Evolutionary conservation across 176 grass and related monocot species (phyloP), one percentile per base, ranked within the genome.

Genomic region (Bonia amplexicaulis): DNA sequence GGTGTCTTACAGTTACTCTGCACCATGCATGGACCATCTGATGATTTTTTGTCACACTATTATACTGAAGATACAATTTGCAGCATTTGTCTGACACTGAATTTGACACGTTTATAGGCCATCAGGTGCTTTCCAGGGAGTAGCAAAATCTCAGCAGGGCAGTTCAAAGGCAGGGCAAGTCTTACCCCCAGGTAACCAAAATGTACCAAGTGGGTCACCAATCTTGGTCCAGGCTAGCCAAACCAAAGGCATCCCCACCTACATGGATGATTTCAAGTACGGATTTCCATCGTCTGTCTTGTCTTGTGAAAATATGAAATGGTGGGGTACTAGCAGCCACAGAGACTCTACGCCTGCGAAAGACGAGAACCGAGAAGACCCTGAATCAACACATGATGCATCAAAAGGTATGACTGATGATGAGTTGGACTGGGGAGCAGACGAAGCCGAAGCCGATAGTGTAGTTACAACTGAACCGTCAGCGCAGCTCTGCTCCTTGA

Each of bases 231-330:
- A 77, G 7, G 69, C 66, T 78, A 93, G 51, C 89, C 96, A 91
- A 87, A 73, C 65, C 17, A 98, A 89, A 76, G 74, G 66, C 86
- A 89, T 95, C 76, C 91, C 96, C 29, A 94, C 89, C 14, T 98
- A 89, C 84, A 93, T 98, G 96, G 96, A 95, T 63, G 96, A 95
- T 87, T 93, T 98, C 49, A 92, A 94, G 87, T 90, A 74, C 1
- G 96, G 96, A 61, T 98, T 98, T 76, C 93, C 96, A 6, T 80
- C 85, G 23, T 85, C 65, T 81, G 93, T 91, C 37, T 84, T 95
- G 74, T 90, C 96, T 67, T 55, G 58, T 81, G 57, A 73, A 88
- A 90, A 81, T 27, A 54, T 71, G 80, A 93, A 92, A 92, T 98
- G 93, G 96, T 98, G 96, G 96, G 93, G 89, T 26, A 76, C 63